A percentile compares a stretch with the other conserved stretches of the same genome.
Conservation (phyloP, 306 rosid genomes). For the Cucurbita argyrosperma region DNA sequence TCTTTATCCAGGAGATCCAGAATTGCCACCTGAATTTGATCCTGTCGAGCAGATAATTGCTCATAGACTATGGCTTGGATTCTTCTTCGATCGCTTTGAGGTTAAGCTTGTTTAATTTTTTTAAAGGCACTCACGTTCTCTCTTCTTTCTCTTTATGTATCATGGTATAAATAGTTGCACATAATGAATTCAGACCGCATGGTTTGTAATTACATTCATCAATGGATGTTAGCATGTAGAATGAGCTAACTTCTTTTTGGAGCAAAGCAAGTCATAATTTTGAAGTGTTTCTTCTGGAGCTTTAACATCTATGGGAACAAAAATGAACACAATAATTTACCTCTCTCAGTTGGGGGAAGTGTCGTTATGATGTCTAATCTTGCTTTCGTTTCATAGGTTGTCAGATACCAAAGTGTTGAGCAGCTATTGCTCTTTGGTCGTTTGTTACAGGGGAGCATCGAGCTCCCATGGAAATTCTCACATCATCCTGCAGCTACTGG, state of each 20-base stretch:
- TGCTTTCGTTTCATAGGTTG: slow-evolving; percentile 39
- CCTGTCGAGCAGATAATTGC: slow-evolving; percentile 86
- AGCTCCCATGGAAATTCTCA: slow-evolving; percentile 75
- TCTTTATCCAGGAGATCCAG: slow-evolving; percentile 88
- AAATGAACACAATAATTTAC: too few species aligned
- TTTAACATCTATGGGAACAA: too few species aligned
- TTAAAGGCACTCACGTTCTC: not conserved
- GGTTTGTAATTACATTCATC: not conserved
- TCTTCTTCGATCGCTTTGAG: slow-evolving; percentile 95
- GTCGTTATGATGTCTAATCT: not conserved
- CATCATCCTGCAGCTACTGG: slow-evolving; percentile 96
- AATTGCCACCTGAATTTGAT: slow-evolving; percentile 39
- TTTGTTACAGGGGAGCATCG: slow-evolving; percentile 83
- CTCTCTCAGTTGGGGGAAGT: too few species aligned
- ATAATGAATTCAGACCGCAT: not conserved
- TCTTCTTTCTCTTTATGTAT: not conserved
- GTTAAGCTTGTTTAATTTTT: slow-evolving; percentile 27
- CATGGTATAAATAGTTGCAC: not conserved
- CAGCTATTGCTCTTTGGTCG: slow-evolving; percentile 91
- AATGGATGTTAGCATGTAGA: not conserved
- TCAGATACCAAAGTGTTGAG: slow-evolving; percentile 87
- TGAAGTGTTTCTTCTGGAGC: too few species aligned
- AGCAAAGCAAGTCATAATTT: too few species aligned
- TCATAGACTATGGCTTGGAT: slow-evolving; percentile 95
- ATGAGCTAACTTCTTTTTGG: not conserved